Percentiles rank a stretch among this genome's conserved stretches.
Conservation (phyloP, 2,329 filamentous ascomycete species). For the Macrophomina tecta region DNA sequence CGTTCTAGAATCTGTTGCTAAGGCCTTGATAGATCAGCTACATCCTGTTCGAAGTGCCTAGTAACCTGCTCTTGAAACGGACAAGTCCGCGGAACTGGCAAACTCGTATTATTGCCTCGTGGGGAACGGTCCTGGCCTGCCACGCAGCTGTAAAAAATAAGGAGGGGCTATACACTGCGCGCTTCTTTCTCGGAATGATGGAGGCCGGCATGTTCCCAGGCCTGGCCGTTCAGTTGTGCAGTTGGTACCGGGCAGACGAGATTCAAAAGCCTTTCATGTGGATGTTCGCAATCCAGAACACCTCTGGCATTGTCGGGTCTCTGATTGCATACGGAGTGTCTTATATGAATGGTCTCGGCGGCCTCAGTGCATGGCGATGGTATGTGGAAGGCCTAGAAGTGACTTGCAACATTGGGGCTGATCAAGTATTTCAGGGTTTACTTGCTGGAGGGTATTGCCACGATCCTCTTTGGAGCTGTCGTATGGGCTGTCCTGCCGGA, state of each 20-base stretch:
- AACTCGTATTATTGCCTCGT: conserved; percentile 38
- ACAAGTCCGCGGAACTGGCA: conserved; percentile 46
- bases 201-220: conserved; percentile 39
- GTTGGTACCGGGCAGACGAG: conserved; percentile 47
- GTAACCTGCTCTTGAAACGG: conserved; percentile 46
- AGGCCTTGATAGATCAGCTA: conserved; percentile 30
- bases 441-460: conserved; percentile 52
- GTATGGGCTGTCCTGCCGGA: conserved; percentile 52
- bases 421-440: conserved; percentile 43
- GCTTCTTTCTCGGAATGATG: conserved; percentile 37
- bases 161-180: conserved; percentile 36
- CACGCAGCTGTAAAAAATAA: conserved; percentile 39
- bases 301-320: conserved; percentile 43
- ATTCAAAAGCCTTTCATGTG: conserved; percentile 44
- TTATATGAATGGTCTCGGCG: conserved; percentile 34
- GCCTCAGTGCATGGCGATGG: conserved; percentile 36
- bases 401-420: background rate
- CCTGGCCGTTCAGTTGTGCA: conserved; percentile 43
- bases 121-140: conserved; percentile 38
- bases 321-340: conserved; percentile 35
- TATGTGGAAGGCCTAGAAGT: conserved; percentile 1
- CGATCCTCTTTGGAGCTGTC: conserved; percentile 48
- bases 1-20: background rate
- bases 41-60: conserved; percentile 39
- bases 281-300: conserved; percentile 44